Evolutionary conservation across 176 grass and related monocot species (phyloP), one percentile per base, ranked within the genome.

Genomic region (Carex pumila): DNA sequence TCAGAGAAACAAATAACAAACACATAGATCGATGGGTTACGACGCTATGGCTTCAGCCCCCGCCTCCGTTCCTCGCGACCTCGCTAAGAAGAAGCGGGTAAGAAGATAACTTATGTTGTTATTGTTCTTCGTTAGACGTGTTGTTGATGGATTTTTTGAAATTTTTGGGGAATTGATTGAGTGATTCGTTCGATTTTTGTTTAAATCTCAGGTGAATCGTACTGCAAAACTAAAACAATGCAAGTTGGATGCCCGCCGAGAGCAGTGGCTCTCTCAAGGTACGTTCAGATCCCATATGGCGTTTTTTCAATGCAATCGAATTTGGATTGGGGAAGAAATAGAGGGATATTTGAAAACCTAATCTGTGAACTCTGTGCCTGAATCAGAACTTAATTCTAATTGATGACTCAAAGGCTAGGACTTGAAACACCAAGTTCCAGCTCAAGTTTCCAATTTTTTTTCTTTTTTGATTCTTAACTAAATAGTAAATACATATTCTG

Each of bases 261-360:
- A 89, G 89, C 97, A 99, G 91, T 99, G 93, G 91, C 93, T 99
- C 22, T 94, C 93, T 32, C 97, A 99, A 96, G 97, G 97, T 99
- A 49, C 72, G 89, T 60, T 32, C 65, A 71, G 41, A 77, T 81
- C 22, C 7, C 55, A 50, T 71, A 30, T 18, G 12, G 39, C 3
- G 84, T 12, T 67, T 61, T 45, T 45, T 8, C 56, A 56, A 71
- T 65, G 15, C 22, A 34, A 78, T 32, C 56, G 30, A 64, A 64
- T 80, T 87, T 71, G 29, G 25, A 45, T 76, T 21, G 65, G 64
- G 32, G 18, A 52, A 56, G 68, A 10, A 61, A 29, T 65, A 1
- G 34, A 39, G 68, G 60, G 82, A 15, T 79, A 50, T 87, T 75
- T 79, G 69, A 56, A 58, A 81, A 83, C 30, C 31, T 60, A 43